Evolutionary conservation across 257 asterid species (phyloP).

Genomic region (Ocimum tenuiflorum): DNA sequence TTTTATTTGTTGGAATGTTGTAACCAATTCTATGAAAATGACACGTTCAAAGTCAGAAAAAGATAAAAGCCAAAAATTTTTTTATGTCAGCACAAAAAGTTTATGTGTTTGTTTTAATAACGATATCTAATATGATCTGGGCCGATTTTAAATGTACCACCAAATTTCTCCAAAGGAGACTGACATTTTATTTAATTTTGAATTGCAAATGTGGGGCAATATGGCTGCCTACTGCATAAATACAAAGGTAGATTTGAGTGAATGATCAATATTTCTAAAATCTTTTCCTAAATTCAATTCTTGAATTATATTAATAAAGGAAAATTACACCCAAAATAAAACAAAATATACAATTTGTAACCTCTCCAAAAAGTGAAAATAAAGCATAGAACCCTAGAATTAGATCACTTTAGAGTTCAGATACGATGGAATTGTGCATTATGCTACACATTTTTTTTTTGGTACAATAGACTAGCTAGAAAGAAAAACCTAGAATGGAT

Average conservation of each 20-base stretch:
- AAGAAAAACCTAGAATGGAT: too few relatives aligned
- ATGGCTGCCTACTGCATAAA: constrained; percentile 11
- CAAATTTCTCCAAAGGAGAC: constrained; percentile 20
- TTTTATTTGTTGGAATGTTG: neutral
- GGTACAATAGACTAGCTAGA: too few relatives aligned
- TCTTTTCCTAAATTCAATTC: too few relatives aligned
- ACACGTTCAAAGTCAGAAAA: neutral
- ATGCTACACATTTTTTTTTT: too few relatives aligned
- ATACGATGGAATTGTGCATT: too few relatives aligned
- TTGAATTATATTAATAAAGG: too few relatives aligned
- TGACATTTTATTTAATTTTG: constrained; percentile 33
- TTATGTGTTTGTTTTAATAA: neutral
- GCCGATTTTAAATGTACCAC: constrained; percentile 24
- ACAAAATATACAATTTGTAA: too few relatives aligned
- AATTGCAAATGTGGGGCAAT: constrained; percentile 13
- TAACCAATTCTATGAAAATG: constrained; percentile 4
- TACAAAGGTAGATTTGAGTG: constrained; percentile 10
- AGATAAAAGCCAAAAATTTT: neutral
- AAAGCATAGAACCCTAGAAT: too few relatives aligned
- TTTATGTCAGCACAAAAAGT: neutral
- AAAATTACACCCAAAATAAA: too few relatives aligned
- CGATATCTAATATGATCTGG: constrained; percentile 11
- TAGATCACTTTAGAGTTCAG: too few relatives aligned
- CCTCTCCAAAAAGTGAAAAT: too few relatives aligned
- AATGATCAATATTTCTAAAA: neutral